Evolutionary conservation across 2,329 filamentous ascomycete genomes (phyloP).

Genomic region (Lomentospora prolificans): DNA sequence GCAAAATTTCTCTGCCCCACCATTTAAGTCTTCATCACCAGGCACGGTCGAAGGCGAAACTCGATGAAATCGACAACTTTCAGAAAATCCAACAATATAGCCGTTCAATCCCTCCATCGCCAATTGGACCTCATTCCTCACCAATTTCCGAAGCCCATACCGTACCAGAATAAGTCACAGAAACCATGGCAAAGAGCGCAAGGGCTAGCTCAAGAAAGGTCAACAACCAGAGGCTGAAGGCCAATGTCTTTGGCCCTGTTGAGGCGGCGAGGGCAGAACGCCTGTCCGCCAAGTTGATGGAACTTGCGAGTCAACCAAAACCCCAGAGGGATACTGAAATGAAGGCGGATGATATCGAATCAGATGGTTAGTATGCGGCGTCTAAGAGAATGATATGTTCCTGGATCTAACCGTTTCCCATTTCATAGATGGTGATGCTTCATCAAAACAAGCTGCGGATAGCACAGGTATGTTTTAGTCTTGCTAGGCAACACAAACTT

Average conservation of each 20-base stretch:
- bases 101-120: too few species aligned
- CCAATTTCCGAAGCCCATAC: too few species aligned
- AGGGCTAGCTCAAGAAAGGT: constrained; percentile 70
- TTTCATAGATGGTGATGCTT: background rate
- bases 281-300: constrained; percentile 75
- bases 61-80: too few species aligned
- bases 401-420: background rate
- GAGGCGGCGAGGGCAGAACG: constrained; percentile 72
- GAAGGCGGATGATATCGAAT: constrained; percentile 33
- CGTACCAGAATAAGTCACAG: background rate
- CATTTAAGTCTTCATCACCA: background rate
- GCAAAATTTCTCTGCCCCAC: background rate
- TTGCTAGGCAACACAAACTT: background rate
- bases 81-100: too few species aligned
- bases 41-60: too few species aligned
- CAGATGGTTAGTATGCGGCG: constrained; percentile 4
- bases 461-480: background rate
- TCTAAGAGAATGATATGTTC: background rate
- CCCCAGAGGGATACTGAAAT: constrained; percentile 42
- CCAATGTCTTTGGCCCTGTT: constrained; percentile 73
- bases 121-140: too few species aligned
- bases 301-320: constrained; percentile 68
- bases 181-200: constrained; percentile 75
- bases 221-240: constrained; percentile 74
- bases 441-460: background rate